Base-by-base conservation (phyloP, 179 eudicot species). In the Beta lomatogona region DNA sequence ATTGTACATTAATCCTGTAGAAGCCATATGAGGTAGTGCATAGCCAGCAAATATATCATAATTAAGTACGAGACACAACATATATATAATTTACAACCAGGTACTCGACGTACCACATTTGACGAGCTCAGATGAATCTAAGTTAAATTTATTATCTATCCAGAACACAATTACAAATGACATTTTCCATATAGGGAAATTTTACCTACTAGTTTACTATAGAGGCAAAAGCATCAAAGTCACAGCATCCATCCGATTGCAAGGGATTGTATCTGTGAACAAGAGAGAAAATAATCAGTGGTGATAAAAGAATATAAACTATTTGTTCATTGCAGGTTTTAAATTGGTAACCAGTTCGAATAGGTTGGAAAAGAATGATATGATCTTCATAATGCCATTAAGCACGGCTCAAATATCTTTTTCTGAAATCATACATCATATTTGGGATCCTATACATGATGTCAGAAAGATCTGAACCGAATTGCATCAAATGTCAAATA, bases 51-150 rank as follows among this genome's bases (percentile, higher is more conserved):
- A 64, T 41, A 72, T 52, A 57, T n/a, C 76, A 78, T 78, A 81
- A 59, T 68, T 63, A 55, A 60, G 57, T 71, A 19, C 73, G 5
- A 50, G 76, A 41, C 77, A 73, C 41, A 64, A 53, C 61, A 66
- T 67, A 68, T 7, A 75, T 67, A 68, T 71, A 77, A 83, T 83
- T 83, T 86, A 86, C 86, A 83, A 58, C 22, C 77, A 80, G 59
- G 70, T 86, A 80, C 80, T 55, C 57, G 67, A 44, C 14, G 79
- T 79, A 76, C 78, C 61, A 66, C 16, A 67, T 76, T 77, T 73
- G 57, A 75, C 77, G 82, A 71, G 77, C 77, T 85, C 53, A 57
- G 45, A 46, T 65, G 50, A 77, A 77, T 41, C 55, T 48, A 71
- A 36, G 80, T 36, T 18, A 71, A 48, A 48, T 48, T 31, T 82